A percentile compares a stretch with the other conserved stretches of the same genome.
phyloP scores from a whole-genome alignment of 345 rosid species.

The Citrus cavaleriei region DNA sequence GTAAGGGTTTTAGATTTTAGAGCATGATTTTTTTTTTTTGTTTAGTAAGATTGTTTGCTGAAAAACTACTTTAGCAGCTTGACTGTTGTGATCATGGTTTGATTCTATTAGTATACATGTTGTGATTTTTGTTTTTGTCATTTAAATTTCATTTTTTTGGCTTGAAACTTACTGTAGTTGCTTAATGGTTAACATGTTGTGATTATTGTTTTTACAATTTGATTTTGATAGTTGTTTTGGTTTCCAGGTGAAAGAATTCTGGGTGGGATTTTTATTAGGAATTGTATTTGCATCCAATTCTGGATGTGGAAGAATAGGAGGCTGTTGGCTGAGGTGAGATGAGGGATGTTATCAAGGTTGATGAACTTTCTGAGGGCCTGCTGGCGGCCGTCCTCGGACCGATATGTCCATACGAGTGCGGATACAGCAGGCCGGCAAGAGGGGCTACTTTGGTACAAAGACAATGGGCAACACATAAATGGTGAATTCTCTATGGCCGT shows the following conservation, averaged over 20 bases:
- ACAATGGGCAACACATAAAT: conserved; percentile 71
- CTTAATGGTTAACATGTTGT: conserved; percentile 4
- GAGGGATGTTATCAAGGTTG: conserved; percentile 98
- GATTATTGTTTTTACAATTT: not conserved
- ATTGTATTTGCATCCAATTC: conserved; percentile 35
- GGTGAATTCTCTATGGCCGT: conserved; percentile 99
- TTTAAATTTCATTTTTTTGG: not conserved
- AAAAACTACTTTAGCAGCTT: not conserved
- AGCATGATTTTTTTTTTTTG: too few relatives aligned
- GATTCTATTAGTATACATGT: not conserved
- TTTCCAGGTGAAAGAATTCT: conserved; percentile 21
- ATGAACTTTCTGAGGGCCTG: conserved; percentile 83
- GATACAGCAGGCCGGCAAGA: conserved; percentile 79
- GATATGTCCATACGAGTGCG: conserved; percentile 35
- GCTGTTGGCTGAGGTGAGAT: conserved; percentile 68
- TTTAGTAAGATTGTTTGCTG: not conserved
- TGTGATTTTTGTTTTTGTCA: not conserved
- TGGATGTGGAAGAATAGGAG: conserved; percentile 48
- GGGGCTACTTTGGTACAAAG: conserved; percentile 95
- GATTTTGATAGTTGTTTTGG: not conserved
- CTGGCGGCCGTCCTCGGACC: conserved; percentile 66
- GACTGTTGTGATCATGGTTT: not conserved
- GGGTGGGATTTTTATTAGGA: conserved; percentile 14
- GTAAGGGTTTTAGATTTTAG: conserved; percentile 11
- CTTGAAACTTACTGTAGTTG: not conserved